A percentile compares a stretch with the other conserved stretches of the same genome.
Evolutionary conservation across 2,329 filamentous ascomycete genomes (phyloP).

Genomic region (Paecilomyces variotii): DNA sequence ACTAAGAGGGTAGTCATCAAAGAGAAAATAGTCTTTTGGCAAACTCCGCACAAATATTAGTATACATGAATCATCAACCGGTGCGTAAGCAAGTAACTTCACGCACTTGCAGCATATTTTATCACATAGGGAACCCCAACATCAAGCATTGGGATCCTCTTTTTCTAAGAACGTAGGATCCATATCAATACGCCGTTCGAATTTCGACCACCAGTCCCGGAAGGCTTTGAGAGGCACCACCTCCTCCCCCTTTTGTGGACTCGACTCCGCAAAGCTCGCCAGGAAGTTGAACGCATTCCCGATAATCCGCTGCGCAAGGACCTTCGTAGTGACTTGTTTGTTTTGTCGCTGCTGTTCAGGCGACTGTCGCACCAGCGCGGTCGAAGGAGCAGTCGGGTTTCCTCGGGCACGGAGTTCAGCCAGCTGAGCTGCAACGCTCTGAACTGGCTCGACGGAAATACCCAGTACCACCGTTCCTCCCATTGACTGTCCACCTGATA

Average conservation of each 20-base stretch:
- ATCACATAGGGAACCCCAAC: not conserved
- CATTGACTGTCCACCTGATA: slow-evolving; percentile 12
- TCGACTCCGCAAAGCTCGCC: slow-evolving; percentile 68
- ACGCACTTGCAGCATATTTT: not conserved
- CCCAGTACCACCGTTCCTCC: slow-evolving; percentile 61
- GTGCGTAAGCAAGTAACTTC: not conserved
- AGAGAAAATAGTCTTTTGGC: not conserved
- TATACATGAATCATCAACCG: not conserved
- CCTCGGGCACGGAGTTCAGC: slow-evolving; percentile 43
- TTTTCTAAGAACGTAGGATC: slow-evolving; percentile 87
- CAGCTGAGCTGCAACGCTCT: slow-evolving; percentile 62
- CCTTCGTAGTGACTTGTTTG: slow-evolving; percentile 55
- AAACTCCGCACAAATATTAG: not conserved
- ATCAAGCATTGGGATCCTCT: slow-evolving; percentile 40
- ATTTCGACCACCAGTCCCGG: slow-evolving; percentile 96
- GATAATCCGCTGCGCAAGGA: slow-evolving; percentile 88
- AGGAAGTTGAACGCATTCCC: slow-evolving; percentile 97
- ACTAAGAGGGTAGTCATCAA: not conserved
- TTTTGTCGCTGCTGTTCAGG: slow-evolving; percentile 15
- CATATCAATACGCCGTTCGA: slow-evolving; percentile 74
- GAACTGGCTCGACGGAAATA: slow-evolving; percentile 69
- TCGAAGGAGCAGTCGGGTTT: slow-evolving; percentile 16
- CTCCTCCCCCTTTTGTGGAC: slow-evolving; percentile 54
- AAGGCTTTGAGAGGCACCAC: slow-evolving; percentile 92
- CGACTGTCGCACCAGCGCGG: slow-evolving; percentile 21